Evolutionary conservation across 2,329 filamentous ascomycete species (phyloP), one percentile per base, ranked within the genome.

Genomic region (Mycosphaerella arachidis): DNA sequence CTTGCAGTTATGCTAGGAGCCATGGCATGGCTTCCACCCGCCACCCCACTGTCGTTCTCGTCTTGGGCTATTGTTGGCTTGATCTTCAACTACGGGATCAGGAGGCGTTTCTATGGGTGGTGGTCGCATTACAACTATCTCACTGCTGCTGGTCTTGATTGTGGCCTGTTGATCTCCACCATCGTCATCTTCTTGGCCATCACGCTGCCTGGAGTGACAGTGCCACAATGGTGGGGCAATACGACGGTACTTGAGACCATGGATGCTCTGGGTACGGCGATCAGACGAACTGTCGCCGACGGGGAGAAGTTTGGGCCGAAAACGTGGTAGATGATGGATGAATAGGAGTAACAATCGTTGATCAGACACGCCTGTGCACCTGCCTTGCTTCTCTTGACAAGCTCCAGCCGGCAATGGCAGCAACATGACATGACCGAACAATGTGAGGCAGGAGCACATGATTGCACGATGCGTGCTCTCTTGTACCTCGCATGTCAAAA

Each of bases 71-170:
- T 95, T 9, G 89, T 94, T 20, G 94, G 90, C 76, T 94, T 89
- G 73, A 67, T 90, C 48, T 95, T 96, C 81, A 95, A 95, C 73
- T 86, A 88, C 72, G 74, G 88, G 61, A 82, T 95, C 69, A 86
- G 87, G 71, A 84, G 84, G 37, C 81, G 87, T 24, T 87, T 85
- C 29, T 81, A 80, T 31, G 86, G 84, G 1, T 96, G 91, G 91
- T 95, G 91, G 91, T 86, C 85, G 52, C 94, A 95, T 75, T 95
- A 95, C 73, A 93, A 90, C 45, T 94, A 95, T 90, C 92, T 90
- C 4, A 79, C 95, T 55, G 91, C 87, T 59, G 91, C 91, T 0
- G 91, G 90, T 1, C 80, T 95, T 57, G 91, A 95, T 72, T 92
- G 88, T 0, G 90, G 91, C 0, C 78, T 95, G 20, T 91, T 91